Evolutionary conservation across 805 yeast genomes (phyloP), one percentile per base, ranked within the genome.

Genomic region (Kluyveromyces starmeri): DNA sequence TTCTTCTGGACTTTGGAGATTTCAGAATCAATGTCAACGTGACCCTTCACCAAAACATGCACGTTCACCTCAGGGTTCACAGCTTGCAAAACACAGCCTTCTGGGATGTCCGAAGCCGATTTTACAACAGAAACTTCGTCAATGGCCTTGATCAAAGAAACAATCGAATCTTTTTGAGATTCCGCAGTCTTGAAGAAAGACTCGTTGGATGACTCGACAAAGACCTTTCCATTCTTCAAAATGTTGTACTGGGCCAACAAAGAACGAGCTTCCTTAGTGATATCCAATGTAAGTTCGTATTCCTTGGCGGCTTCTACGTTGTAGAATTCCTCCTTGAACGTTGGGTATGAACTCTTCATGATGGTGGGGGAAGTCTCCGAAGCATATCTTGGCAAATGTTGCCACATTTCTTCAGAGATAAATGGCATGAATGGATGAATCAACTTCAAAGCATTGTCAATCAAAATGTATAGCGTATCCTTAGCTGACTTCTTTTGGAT

Each of bases 401-500:
- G 98, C 96, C 96, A 92, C 83, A 92, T 75, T 70, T 92, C 98
- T 64, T 92, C 98, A 31, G 97, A 80, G 47, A 92, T 68, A 58
- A 75, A 92, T 25, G 98, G 98, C 98, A 92, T 92, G 70, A 85
- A 92, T 59, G 98, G 98, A 58, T 89, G 97, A 48, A 89, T 92
- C 66, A 92, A 58, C 58, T 72, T 79, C 66, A 89, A 72, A 8
- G 96, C 96, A 46, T 82, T 83, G 53, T 92, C 97, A 48, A 89
- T 70, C 65, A 94, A 75, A 22, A 92, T 83, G 75, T 86, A 92
- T 47, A 92, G 70, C 16, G 97, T 92, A 59, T 89, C 94, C 66
- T 80, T 83, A 12, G 97, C 98, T 36, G 95, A 83, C 60, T 74
- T 73, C 67, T 78, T 72, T 68, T 92, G 95, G 43, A 63, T 80